Conservation (phyloP, 805 yeast species). For the Starmerella etchellsii region DNA sequence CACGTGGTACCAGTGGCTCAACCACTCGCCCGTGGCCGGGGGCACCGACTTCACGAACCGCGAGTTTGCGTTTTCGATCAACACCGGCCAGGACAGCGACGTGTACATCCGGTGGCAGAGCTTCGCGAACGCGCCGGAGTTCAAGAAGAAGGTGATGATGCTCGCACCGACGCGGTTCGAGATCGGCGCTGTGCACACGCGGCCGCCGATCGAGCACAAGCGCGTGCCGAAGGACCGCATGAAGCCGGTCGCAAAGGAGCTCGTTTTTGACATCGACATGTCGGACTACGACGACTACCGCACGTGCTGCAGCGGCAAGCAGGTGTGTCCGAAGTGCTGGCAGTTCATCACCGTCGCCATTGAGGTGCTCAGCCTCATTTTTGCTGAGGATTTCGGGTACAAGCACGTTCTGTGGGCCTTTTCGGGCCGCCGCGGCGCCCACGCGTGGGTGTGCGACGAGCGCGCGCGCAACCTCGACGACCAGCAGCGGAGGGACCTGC, state of each 20-base stretch:
- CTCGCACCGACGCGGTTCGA: conserved; percentile 85
- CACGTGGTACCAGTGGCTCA: conserved; percentile 74
- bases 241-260: conserved; percentile 73
- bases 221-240: conserved; percentile 60
- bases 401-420: conserved; percentile 83
- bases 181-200: conserved; percentile 81
- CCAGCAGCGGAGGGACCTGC: conserved; percentile 57
- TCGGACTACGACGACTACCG: conserved; percentile 91
- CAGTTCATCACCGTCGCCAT: conserved; percentile 77
- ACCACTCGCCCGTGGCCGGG: conserved; percentile 65
- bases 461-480: conserved; percentile 70
- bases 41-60: conserved; percentile 64
- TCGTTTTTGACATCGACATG: conserved; percentile 93
- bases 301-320: conserved; percentile 82
- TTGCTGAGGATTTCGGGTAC: conserved; percentile 83
- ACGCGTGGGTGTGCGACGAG: conserved; percentile 91
- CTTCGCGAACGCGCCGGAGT: conserved; percentile 50
- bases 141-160: conserved; percentile 59
- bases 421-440: conserved; percentile 98
- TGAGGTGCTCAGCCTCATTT: conserved; percentile 53
- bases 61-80: conserved; percentile 82
- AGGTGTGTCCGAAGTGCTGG: conserved; percentile 87
- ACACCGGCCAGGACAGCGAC: conserved; percentile 36
- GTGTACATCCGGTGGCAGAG: conserved; percentile 86
- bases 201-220: conserved; percentile 78